phyloP scores from a whole-genome alignment of 176 grass and related monocot genomes.

The Bonia amplexicaulis region DNA sequence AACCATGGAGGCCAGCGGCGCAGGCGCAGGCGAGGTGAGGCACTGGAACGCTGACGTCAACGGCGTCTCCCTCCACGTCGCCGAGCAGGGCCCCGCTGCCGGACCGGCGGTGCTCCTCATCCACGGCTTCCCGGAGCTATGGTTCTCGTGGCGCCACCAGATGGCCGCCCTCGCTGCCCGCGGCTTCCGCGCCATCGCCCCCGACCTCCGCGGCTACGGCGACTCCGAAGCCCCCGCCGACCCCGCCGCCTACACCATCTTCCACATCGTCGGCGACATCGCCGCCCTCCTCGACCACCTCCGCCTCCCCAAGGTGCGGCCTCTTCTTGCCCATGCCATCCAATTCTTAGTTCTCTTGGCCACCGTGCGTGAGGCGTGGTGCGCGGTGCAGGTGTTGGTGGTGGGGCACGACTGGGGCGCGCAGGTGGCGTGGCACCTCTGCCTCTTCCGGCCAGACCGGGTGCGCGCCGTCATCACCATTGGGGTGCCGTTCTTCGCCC shows the following conservation, averaged over 20 bases:
- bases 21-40: slow-evolving; percentile 30
- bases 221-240: slow-evolving; percentile 33
- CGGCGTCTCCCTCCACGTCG: slow-evolving; percentile 53
- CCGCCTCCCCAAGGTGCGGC: slow-evolving; percentile 33
- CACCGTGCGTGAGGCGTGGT: neutral
- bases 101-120: slow-evolving; percentile 46
- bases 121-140: slow-evolving; percentile 75
- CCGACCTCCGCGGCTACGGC: slow-evolving; percentile 53
- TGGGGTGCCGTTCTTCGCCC: slow-evolving; percentile 38
- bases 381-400: slow-evolving; percentile 40
- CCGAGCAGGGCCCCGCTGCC: slow-evolving; percentile 33
- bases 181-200: slow-evolving; percentile 50
- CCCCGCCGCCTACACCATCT: slow-evolving; percentile 34
- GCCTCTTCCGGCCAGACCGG: slow-evolving; percentile 60
- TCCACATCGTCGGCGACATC: slow-evolving; percentile 25
- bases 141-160: slow-evolving; percentile 66
- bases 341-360: neutral
- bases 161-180: slow-evolving; percentile 53
- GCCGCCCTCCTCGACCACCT: slow-evolving; percentile 40
- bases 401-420: slow-evolving; percentile 64
- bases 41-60: slow-evolving; percentile 43
- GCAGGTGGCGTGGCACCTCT: slow-evolving; percentile 46
- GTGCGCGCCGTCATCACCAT: slow-evolving; percentile 43
- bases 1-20: neutral
- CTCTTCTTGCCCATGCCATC: neutral